A percentile compares a stretch with the other conserved stretches of the same genome.
Evolutionary conservation across 2,329 filamentous ascomycete species (phyloP).

Genomic region (Daldinia sp.): DNA sequence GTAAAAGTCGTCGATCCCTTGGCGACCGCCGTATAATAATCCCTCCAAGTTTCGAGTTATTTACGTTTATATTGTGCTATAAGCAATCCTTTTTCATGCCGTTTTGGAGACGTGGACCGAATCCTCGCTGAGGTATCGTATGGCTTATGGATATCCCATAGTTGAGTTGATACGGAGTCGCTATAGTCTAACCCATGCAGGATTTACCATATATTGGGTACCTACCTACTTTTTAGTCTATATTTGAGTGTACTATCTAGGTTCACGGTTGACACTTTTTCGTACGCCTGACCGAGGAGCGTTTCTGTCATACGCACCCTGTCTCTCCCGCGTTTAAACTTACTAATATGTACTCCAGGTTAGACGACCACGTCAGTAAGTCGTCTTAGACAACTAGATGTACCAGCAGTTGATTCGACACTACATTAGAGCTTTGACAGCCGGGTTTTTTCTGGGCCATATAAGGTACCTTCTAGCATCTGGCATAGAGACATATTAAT

Average conservation of each 20-base stretch:
- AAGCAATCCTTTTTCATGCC: slow-evolving; percentile 1
- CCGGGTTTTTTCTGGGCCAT: not conserved
- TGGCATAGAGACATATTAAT: not conserved
- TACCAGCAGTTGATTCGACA: slow-evolving; percentile 2
- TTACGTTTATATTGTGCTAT: slow-evolving; percentile 4
- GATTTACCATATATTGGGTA: not conserved
- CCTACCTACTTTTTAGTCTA: not conserved
- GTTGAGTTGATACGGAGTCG: not conserved
- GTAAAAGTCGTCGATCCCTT: not conserved
- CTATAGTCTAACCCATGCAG: not conserved
- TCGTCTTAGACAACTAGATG: not conserved
- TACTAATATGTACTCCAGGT: slow-evolving; percentile 2
- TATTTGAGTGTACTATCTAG: not conserved
- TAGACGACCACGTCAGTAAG: not conserved
- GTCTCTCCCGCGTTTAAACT: not conserved
- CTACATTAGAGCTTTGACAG: not conserved
- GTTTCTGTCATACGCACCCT: slow-evolving; percentile 1
- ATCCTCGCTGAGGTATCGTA: not conserved
- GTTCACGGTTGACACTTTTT: not conserved
- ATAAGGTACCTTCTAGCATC: not conserved
- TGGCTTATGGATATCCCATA: not conserved
- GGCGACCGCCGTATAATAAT: not conserved
- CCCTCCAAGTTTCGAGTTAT: slow-evolving; percentile 3
- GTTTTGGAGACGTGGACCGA: not conserved
- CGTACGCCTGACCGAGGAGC: not conserved